Conservation (phyloP, 441 rosid species). For the Aleurites moluccanus region DNA sequence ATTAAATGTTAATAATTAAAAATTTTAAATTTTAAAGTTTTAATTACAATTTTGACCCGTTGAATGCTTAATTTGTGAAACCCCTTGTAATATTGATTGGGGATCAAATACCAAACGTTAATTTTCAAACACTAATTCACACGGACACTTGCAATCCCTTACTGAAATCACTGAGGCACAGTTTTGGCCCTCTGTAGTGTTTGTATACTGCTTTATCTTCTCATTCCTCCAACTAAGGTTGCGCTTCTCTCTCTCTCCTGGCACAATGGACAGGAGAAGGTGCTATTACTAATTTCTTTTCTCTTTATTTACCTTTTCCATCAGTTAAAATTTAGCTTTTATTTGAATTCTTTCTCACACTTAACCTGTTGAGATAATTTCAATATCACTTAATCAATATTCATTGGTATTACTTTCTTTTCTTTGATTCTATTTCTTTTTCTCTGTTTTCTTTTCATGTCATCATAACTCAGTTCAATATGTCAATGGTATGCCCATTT, state of each 20-base stretch:
- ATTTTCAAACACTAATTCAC: too few relatives aligned
- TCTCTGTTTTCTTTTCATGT: background rate
- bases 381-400: too few relatives aligned
- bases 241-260: background rate
- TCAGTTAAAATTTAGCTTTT: too few relatives aligned
- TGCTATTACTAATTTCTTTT: background rate
- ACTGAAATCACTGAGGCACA: too few relatives aligned
- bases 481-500: conserved; percentile 13
- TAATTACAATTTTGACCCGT: too few relatives aligned
- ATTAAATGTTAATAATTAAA: too few relatives aligned
- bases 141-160: conserved; percentile 16
- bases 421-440: background rate
- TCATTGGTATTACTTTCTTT: background rate
- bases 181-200: conserved; percentile 6
- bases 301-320: background rate
- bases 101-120: too few relatives aligned
- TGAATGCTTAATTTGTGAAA: too few relatives aligned
- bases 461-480: conserved; percentile 18
- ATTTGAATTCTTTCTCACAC: too few relatives aligned
- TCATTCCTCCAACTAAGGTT: conserved; percentile 17
- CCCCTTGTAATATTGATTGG: too few relatives aligned
- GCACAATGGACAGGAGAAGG: background rate
- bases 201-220: conserved; percentile 22
- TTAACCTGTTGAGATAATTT: too few relatives aligned
- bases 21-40: too few relatives aligned